A percentile compares a stretch with the other conserved stretches of the same genome.
Conservation (phyloP, 208 protist genomes). For the Crithidia thermophila region DNA sequence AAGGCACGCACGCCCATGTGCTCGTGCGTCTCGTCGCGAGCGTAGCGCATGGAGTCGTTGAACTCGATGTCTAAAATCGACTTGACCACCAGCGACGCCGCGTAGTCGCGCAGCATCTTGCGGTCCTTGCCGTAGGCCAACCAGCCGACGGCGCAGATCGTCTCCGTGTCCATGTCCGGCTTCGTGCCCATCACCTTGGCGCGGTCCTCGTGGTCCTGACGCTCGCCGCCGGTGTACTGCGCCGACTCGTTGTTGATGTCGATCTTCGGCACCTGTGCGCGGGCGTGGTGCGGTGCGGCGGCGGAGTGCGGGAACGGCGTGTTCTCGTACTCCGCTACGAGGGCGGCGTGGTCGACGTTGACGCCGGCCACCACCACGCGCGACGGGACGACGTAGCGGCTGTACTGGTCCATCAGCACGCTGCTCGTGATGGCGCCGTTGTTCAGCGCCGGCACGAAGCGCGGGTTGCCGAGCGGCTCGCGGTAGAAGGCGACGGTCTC, state of each 20-base stretch:
- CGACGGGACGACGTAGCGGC: constrained; percentile 66
- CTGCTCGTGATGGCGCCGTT: constrained; percentile 66
- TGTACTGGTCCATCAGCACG: constrained; percentile 82
- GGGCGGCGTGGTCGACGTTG: constrained; percentile 85
- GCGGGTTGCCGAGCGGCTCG: constrained; percentile 86
- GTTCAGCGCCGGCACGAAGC: constrained; percentile 77
- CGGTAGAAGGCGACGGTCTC: constrained; percentile 90
- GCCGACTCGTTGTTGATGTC: constrained; percentile 48
- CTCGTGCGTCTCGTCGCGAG: constrained; percentile 41
- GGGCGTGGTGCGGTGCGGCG: constrained; percentile 65
- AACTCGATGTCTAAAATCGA: constrained; percentile 68
- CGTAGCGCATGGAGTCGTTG: constrained; percentile 54
- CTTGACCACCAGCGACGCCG: constrained; percentile 71
- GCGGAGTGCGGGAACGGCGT: constrained; percentile 72
- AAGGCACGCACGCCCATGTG: constrained; percentile 69
- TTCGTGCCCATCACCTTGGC: constrained; percentile 86
- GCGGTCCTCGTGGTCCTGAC: constrained; percentile 85
- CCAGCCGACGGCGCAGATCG: constrained; percentile 86
- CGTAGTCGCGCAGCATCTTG: constrained; percentile 64
- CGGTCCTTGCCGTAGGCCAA: constrained; percentile 64
- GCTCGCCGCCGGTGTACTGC: constrained; percentile 84
- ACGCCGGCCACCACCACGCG: constrained; percentile 88
- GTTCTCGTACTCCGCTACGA: constrained; percentile 90
- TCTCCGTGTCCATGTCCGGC: constrained; percentile 85
- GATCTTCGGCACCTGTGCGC: constrained; percentile 25